Base-by-base conservation (phyloP, 192 early-diverging fungal genomes). In the Phlyctochytrium arcticum region DNA sequence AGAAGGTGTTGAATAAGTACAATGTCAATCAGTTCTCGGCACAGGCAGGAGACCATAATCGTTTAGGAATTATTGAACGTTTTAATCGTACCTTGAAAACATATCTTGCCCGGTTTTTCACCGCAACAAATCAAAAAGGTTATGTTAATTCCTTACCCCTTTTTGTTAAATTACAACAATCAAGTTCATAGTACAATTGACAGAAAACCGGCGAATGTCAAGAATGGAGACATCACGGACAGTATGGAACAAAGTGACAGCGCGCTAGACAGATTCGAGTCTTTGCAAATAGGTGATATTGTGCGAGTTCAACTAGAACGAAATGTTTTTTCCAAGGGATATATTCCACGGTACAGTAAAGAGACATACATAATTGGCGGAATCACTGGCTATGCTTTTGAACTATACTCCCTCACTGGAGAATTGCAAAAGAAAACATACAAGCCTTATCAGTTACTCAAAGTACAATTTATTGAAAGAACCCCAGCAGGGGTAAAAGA, bases 11-110 rank as follows among this genome's bases (percentile, higher is more conserved):
- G 37, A 48, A 6, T 9, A 48, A 48, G n/a, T 0, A 51, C 15
- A 19, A 21, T 23, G 26, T 60, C 0, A 1, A 19, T 1, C 58
- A 60, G 0, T 48, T 26, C 2, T n/a, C n/a, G n/a, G n/a, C n/a
- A n/a, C n/a, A n/a, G n/a, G n/a, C n/a, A n/a, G n/a, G n/a, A n/a
- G n/a, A 60, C 2, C 58, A 60, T 48, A 60, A 6, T 6, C 36
- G 37, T 17, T 17, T 48, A 12, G 58, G 58, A 15, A 12, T 60
- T 17, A 27, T 60, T 0, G 58, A 60, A 27, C 58, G 58, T 7
- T 60, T 60, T 29, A 60, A 60, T 42, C 39, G 58, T 48, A 60
- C 58, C 7, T 48, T 60, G 2, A 48, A 60, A 2, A 30, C 15
- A 6, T 23, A 24, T 19, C 9, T 60, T 10, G 19, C 36, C 24